These are phyloP conservation scores for Alternaria novae-zelandiae DNA, from an alignment of 2,329 filamentous ascomycete genomes.

Conservation along the genomic window DNA sequence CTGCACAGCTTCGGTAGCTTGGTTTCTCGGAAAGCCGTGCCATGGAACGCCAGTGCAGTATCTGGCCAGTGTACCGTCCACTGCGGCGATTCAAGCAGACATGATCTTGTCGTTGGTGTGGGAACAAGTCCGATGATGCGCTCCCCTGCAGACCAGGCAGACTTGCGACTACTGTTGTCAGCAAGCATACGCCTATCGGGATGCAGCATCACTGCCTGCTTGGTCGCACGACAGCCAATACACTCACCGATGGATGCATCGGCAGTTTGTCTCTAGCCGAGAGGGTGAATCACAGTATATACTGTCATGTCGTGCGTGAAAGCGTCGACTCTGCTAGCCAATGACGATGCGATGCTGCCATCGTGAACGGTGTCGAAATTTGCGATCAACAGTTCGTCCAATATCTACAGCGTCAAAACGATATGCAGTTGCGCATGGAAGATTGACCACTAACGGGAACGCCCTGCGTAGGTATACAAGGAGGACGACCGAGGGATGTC, in stretches of 20 bases:
- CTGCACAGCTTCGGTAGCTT: neutral
- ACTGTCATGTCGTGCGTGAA: neutral
- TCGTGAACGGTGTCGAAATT: neutral
- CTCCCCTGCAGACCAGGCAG: neutral
- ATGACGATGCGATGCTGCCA: neutral
- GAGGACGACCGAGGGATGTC: neutral
- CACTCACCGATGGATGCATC: slow-evolving; percentile 3
- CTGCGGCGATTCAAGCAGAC: slow-evolving; percentile 13
- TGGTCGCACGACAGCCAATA: slow-evolving; percentile 18
- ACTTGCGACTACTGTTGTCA: slow-evolving; percentile 3
- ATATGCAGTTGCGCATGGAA: neutral
- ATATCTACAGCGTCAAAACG: neutral
- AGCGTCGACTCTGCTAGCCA: neutral
- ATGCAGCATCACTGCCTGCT: slow-evolving; percentile 4
- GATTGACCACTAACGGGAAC: neutral
- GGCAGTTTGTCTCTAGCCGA: slow-evolving; percentile 9
- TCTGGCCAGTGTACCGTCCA: neutral
- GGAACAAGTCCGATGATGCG: slow-evolving; percentile 18
- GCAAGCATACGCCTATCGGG: slow-evolving; percentile 8
- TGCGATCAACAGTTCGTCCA: neutral
- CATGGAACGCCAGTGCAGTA: slow-evolving; percentile 4
- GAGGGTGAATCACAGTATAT: neutral
- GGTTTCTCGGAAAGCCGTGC: neutral
- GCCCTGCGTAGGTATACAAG: neutral
- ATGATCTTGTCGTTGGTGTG: slow-evolving; percentile 9